Evolutionary conservation across 202 grass and related monocot genomes (phyloP), one percentile per base, ranked within the genome.

Genomic region (Panicum hallii): DNA sequence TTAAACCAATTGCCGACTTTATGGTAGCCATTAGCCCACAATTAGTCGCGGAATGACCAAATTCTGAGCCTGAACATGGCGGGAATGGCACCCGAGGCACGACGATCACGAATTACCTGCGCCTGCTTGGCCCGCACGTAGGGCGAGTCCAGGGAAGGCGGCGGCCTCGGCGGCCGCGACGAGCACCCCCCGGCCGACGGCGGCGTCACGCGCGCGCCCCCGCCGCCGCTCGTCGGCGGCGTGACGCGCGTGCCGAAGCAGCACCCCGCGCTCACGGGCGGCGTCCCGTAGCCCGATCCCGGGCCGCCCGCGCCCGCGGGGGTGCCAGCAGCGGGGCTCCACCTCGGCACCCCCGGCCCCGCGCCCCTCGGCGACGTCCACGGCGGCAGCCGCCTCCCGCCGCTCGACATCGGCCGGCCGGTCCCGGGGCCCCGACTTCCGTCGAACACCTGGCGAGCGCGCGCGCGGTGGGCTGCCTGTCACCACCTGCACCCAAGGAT

Each of bases 71-170:
- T 3, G 19, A 54, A 83, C 46, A 19, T 14, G 71, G 62, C 67
- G 47, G 52, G 41, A 48, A 82, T 32, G 12, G 74, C 19, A 13
- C 20, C 12, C 16, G 15, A 61, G 1, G 42, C 41, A 36, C 4
- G 43, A 15, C 48, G 17, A 9, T 4, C 19, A 10, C 1, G 3
- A 57, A 47, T 90, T 92, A 89, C 90, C 90, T 92, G 83, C 40
- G 83, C 90, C 75, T 89, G 87, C 75, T 92, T 92, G 15, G 87
- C 90, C 75, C 87, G 80, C 70, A 86, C 69, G 68, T 89, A 92
- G 1, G 90, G 83, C 6, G 90, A 89, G 70, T 92, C 87, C 48
- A 34, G n/a, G 11, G 86, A 60, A 47, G 79, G 7, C 40, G 70
- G 90, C 75, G 75, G 70, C 74, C 87, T 89, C 5, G 87, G 83